Conservation (phyloP, 495 filamentous ascomycete species). For the Apiosordaria backusii region DNA sequence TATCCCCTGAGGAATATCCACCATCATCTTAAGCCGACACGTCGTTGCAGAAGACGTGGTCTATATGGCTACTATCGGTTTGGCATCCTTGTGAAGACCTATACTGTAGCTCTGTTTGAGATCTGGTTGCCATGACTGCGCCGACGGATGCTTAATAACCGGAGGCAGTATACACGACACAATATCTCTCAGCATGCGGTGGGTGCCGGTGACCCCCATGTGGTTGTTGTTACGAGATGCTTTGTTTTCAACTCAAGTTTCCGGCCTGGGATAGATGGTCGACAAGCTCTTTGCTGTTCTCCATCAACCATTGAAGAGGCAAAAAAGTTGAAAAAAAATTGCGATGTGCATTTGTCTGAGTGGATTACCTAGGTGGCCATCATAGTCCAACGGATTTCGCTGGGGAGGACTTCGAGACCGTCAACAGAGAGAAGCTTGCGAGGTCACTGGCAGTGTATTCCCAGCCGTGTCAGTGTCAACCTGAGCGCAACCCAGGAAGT, state of each 20-base stretch:
- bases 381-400: background rate
- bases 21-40: too few relatives aligned
- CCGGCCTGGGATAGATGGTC: background rate
- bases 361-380: background rate
- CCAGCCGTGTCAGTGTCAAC: background rate
- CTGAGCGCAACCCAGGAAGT: background rate
- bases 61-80: too few relatives aligned
- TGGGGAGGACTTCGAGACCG: too few relatives aligned
- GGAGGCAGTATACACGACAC: background rate
- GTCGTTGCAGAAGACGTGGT: too few relatives aligned
- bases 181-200: background rate
- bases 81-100: too few relatives aligned
- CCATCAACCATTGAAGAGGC: too few relatives aligned
- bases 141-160: background rate
- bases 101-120: too few relatives aligned
- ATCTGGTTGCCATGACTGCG: background rate
- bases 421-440: background rate
- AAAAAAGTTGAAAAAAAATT: too few relatives aligned
- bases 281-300: background rate
- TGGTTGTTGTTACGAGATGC: background rate
- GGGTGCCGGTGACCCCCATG: background rate
- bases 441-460: too few relatives aligned
- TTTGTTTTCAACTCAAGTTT: background rate
- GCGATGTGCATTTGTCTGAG: background rate
- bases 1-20: too few relatives aligned